phyloP scores from a whole-genome alignment of 2,329 filamentous ascomycete genomes.

The Emmonsiellopsis sp. region DNA sequence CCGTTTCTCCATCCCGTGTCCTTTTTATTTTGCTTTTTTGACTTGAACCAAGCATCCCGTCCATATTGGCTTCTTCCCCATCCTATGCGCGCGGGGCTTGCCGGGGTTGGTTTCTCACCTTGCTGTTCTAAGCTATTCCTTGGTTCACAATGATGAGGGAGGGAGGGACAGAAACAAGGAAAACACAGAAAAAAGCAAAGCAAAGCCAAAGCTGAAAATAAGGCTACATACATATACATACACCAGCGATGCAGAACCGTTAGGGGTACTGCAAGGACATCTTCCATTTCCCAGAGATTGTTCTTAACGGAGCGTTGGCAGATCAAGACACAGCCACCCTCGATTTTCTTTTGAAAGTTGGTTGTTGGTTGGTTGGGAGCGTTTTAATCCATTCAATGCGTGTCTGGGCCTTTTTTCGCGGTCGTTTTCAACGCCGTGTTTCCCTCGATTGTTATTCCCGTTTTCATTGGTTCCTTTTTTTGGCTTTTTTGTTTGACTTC shows the following conservation, averaged over 20 bases:
- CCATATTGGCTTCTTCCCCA: background rate
- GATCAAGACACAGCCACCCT: constrained; percentile 34
- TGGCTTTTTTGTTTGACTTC: background rate
- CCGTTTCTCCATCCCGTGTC: no score
- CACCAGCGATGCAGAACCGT: constrained; percentile 64
- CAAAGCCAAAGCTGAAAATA: background rate
- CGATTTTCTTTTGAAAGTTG: constrained; percentile 14
- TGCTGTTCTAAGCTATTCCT: background rate
- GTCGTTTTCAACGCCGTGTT: background rate
- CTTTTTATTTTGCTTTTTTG: no score
- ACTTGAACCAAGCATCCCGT: background rate
- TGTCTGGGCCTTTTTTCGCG: background rate
- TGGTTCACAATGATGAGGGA: background rate
- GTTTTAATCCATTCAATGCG: background rate
- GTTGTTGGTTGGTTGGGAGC: background rate
- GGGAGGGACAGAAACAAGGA: background rate
- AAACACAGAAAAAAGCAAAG: background rate
- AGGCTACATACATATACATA: background rate
- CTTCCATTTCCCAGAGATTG: constrained; percentile 47
- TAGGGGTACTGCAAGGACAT: constrained; percentile 61
- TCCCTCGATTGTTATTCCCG: background rate
- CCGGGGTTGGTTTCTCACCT: background rate
- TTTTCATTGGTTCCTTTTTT: background rate
- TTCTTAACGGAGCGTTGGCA: constrained; percentile 81
- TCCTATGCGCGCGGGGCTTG: background rate